A percentile compares a stretch with the other conserved stretches of the same genome.
These are phyloP conservation scores for Eremothecium gossypii DNA, from an alignment of 1,139 yeast species.

Conservation along the genomic window DNA sequence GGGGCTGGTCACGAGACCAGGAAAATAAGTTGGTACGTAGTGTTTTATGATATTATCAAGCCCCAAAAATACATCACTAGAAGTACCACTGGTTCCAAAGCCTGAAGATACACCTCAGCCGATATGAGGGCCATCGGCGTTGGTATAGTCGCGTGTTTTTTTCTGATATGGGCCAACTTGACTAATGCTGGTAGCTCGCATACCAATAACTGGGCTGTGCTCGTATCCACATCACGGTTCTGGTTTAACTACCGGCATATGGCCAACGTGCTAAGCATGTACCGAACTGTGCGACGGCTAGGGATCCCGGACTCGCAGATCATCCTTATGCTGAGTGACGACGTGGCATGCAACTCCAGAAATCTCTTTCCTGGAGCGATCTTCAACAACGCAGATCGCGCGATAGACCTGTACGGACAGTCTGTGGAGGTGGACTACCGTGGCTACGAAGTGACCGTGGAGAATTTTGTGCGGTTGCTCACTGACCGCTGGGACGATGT, in stretches of 20 bases:
- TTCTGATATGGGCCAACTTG: not conserved
- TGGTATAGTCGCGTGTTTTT: not conserved
- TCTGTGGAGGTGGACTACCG: conserved; percentile 92
- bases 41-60: too few species aligned
- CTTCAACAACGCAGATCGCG: conserved; percentile 87
- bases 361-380: conserved; percentile 95
- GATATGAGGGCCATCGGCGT: too few species aligned
- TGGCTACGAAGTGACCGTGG: conserved; percentile 97
- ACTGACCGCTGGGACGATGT: conserved; percentile 95
- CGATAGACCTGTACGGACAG: conserved; percentile 89
- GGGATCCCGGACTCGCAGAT: conserved; percentile 98
- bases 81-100: not conserved
- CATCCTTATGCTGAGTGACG: conserved; percentile 91
- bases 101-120: too few species aligned
- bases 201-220: conserved; percentile 89
- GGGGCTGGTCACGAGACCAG: too few species aligned
- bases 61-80: not conserved
- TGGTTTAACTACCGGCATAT: conserved; percentile 98
- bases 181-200: conserved; percentile 31
- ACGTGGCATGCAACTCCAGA: conserved; percentile 92
- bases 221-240: conserved; percentile 90
- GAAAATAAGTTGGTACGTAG: too few species aligned
- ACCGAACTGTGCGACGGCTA: conserved; percentile 86
- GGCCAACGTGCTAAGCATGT: conserved; percentile 92
- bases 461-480: conserved; percentile 76